Evolutionary conservation across 306 rosid species (phyloP).

Genomic region (Luffa aegyptiaca): DNA sequence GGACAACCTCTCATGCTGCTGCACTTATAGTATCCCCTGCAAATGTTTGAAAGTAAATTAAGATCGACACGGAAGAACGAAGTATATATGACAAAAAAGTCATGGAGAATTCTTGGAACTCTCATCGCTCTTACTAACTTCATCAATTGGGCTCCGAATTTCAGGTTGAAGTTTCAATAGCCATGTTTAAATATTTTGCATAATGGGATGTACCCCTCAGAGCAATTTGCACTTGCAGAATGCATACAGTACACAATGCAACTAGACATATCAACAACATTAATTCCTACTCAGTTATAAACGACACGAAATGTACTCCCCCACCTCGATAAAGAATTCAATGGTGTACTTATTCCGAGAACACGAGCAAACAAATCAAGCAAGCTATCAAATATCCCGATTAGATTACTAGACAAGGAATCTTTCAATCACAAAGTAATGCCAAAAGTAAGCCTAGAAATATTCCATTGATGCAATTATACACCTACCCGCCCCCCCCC

Average conservation of each 20-base stretch:
- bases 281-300: not conserved
- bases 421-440: not conserved
- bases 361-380: not conserved
- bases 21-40: slow-evolving; percentile 97
- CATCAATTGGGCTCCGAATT: not conserved
- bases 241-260: not conserved
- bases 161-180: not conserved
- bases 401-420: not conserved
- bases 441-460: not conserved
- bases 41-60: not conserved
- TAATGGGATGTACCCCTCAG: not conserved
- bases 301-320: not conserved
- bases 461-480: not conserved
- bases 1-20: slow-evolving; percentile 99
- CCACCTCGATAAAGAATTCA: not conserved
- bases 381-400: not conserved
- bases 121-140: not conserved
- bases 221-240: not conserved
- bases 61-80: not conserved
- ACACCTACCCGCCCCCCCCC: not conserved
- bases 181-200: not conserved
- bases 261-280: not conserved
- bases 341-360: not conserved
- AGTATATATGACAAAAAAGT: not conserved
- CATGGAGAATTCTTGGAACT: not conserved